A percentile compares a stretch with the other conserved stretches of the same genome.
Evolutionary conservation across 208 protist genomes (phyloP).

Genomic region (Wallacemonas rigidus): DNA sequence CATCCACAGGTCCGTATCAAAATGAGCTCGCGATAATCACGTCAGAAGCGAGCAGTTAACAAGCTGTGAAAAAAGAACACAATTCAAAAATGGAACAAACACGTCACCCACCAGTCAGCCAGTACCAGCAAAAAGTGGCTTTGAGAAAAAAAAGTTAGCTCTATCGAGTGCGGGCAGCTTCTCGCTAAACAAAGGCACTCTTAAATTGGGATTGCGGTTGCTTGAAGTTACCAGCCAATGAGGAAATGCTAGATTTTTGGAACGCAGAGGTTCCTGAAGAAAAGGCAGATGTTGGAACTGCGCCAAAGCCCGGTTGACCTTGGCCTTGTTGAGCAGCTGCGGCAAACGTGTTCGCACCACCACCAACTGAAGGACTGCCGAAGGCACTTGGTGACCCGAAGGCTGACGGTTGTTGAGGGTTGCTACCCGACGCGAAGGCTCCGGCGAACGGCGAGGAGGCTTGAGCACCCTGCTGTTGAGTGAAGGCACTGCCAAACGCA

Average conservation of each 20-base stretch:
- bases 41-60: too few relatives aligned
- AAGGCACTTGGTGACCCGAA: conserved; percentile 14
- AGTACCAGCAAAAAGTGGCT: too few relatives aligned
- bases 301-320: conserved; percentile 4
- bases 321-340: conserved; percentile 7
- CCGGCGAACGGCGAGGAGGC: background rate
- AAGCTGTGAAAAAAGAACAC: too few relatives aligned
- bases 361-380: background rate
- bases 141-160: too few relatives aligned
- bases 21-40: too few relatives aligned
- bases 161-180: too few relatives aligned
- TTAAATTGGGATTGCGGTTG: conserved; percentile 31
- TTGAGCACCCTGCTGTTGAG: background rate
- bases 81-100: too few relatives aligned
- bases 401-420: background rate
- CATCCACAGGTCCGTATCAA: too few relatives aligned
- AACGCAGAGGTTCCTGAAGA: conserved; percentile 23
- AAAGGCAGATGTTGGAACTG: conserved; percentile 19
- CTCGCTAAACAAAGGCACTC: conserved; percentile 40
- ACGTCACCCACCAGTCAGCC: too few relatives aligned
- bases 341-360: conserved; percentile 18
- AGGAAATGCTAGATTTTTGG: conserved; percentile 43
- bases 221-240: conserved; percentile 44
- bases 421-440: background rate
- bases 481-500: background rate